These are phyloP conservation scores for Raphanus raphanistrum DNA, from an alignment of 345 rosid genomes.

Conservation along the genomic window DNA sequence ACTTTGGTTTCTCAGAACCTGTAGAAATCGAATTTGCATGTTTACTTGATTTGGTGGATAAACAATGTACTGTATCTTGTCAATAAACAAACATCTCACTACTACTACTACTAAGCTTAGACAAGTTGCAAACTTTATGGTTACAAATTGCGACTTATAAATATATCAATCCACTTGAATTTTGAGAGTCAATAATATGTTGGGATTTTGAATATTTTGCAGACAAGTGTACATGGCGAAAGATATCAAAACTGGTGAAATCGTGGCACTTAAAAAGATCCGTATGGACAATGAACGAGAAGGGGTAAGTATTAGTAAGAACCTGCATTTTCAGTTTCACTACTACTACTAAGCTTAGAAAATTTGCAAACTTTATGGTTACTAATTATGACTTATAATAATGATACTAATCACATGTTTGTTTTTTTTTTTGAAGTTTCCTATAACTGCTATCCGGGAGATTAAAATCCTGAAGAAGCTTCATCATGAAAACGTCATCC, in stretches of 20 bases:
- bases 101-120: no score
- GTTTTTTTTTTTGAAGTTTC: conserved; percentile 45
- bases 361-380: neutral
- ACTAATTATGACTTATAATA: neutral
- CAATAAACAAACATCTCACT: neutral
- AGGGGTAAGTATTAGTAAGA: neutral
- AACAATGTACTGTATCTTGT: no score
- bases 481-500: conserved; percentile 47
- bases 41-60: no score
- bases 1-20: no score
- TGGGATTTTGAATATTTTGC: conserved; percentile 21
- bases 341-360: neutral
- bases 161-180: neutral
- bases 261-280: conserved; percentile 81
- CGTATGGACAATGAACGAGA: conserved; percentile 13
- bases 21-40: no score
- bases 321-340: neutral
- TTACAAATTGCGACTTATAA: no score
- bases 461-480: conserved; percentile 48
- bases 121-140: no score
- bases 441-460: conserved; percentile 49
- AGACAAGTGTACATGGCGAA: conserved; percentile 80
- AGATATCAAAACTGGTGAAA: conserved; percentile 64
- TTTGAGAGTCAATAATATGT: neutral
- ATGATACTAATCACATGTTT: neutral